Evolutionary conservation across 345 rosid species (phyloP).

Genomic region (Brassica carinata): DNA sequence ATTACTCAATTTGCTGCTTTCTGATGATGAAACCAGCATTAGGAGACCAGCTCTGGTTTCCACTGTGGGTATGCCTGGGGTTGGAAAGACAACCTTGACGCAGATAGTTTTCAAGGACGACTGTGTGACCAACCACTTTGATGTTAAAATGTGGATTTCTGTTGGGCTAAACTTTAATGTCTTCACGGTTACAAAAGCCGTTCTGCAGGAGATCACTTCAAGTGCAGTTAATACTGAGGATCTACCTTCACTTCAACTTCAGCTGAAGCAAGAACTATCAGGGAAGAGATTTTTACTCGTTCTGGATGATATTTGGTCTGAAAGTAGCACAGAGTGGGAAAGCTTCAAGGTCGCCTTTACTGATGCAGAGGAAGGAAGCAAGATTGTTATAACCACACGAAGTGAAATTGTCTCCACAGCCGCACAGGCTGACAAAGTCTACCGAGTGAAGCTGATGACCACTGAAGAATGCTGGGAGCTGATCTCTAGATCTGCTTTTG

Average conservation of each 20-base stretch:
- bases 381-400: conserved; percentile 52
- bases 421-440: conserved; percentile 25
- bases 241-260: conserved; percentile 43
- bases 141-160: conserved; percentile 38
- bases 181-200: conserved; percentile 35
- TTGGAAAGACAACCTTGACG: conserved; percentile 44
- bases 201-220: conserved; percentile 37
- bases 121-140: conserved; percentile 24
- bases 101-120: conserved; percentile 39
- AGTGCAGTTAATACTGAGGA: conserved; percentile 31
- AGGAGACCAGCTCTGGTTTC: conserved; percentile 31
- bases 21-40: neutral
- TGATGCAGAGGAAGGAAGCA: conserved; percentile 43
- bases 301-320: conserved; percentile 53
- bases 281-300: conserved; percentile 46
- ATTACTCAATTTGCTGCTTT: conserved; percentile 27
- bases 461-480: conserved; percentile 47
- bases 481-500: conserved; percentile 36
- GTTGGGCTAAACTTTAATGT: conserved; percentile 35
- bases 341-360: conserved; percentile 32
- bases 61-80: conserved; percentile 47
- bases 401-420: conserved; percentile 33
- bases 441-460: conserved; percentile 32
- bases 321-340: conserved; percentile 40
- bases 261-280: conserved; percentile 30